Conservation (phyloP, 1,284 basidiomycete genomes). For the Cryptococcus sp. region DNA sequence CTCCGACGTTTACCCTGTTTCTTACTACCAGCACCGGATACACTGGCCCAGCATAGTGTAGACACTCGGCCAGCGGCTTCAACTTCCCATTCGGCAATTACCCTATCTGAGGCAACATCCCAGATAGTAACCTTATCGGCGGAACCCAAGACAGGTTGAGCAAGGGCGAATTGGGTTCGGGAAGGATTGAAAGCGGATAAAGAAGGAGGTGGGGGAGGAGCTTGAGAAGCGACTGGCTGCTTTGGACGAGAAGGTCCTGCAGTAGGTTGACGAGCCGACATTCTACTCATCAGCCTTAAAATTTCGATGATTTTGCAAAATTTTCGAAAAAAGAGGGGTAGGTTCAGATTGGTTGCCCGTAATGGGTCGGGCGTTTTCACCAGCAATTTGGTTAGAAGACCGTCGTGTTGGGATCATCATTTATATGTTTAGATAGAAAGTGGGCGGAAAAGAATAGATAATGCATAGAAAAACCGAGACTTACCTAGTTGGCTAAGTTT, state of each 20-base stretch:
- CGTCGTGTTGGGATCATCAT: constrained; percentile 48
- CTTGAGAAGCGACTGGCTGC: constrained; percentile 24
- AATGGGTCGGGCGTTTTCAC: constrained; percentile 44
- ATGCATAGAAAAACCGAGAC: no score
- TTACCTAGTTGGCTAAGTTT: not conserved
- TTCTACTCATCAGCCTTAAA: constrained; percentile 3
- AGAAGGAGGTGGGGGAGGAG: constrained; percentile 40
- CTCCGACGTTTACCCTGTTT: constrained; percentile 32
- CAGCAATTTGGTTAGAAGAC: constrained; percentile 41
- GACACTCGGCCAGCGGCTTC: constrained; percentile 40
- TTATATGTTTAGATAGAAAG: constrained; percentile 29
- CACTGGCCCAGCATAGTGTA: constrained; percentile 32
- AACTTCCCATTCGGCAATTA: constrained; percentile 46
- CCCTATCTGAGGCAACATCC: constrained; percentile 39
- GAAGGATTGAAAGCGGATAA: constrained; percentile 44
- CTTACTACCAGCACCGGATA: constrained; percentile 16
- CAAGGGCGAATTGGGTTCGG: constrained; percentile 40
- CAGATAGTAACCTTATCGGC: constrained; percentile 47
- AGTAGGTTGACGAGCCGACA: constrained; percentile 37
- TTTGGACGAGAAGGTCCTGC: constrained; percentile 43
- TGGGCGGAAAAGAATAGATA: not conserved
- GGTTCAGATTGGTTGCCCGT: constrained; percentile 41
- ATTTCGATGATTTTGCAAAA: not conserved
- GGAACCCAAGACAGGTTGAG: constrained; percentile 40
- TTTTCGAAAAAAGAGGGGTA: not conserved